Percentiles rank a stretch among this genome's conserved stretches.
phyloP scores from a whole-genome alignment of 768 basidiomycete genomes.

The Termitomyces bulborhizus region DNA sequence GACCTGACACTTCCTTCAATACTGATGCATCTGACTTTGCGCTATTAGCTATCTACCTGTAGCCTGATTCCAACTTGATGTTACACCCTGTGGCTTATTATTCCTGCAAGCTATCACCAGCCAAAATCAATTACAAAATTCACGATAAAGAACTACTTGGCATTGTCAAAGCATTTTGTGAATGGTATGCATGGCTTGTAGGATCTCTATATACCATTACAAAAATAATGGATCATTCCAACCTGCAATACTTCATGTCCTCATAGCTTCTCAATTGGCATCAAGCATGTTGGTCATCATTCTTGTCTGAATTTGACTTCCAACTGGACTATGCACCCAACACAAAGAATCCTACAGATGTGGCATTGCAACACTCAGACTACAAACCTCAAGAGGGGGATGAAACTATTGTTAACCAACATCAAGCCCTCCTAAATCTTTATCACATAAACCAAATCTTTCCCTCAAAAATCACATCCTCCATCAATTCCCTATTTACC shows the following conservation, averaged over 20 bases:
- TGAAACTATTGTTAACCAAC: conserved; percentile 12
- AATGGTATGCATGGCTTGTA: no score
- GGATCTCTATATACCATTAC: no score
- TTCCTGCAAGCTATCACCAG: no score
- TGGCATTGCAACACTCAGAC: conserved; percentile 23
- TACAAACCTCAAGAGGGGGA: conserved; percentile 19
- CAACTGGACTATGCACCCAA: conserved; percentile 24
- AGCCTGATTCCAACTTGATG: no score
- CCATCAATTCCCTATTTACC: not conserved
- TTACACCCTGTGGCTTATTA: no score
- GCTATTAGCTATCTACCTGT: no score
- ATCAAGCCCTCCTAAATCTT: conserved; percentile 21
- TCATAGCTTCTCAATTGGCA: conserved; percentile 32
- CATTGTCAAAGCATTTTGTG: no score
- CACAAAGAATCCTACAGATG: conserved; percentile 21
- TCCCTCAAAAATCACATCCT: conserved; percentile 5
- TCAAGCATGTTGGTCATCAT: conserved; percentile 41
- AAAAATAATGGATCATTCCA: no score
- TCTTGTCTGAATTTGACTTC: conserved; percentile 31
- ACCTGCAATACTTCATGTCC: conserved; percentile 38
- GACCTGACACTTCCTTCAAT: no score
- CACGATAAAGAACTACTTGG: no score
- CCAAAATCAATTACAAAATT: no score
- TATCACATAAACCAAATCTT: conserved; percentile 10
- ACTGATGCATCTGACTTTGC: no score